Percentiles rank a stretch among this genome's conserved stretches.
phyloP scores from a whole-genome alignment of 176 grass and related monocot species.

The Aechmea fasciata region DNA sequence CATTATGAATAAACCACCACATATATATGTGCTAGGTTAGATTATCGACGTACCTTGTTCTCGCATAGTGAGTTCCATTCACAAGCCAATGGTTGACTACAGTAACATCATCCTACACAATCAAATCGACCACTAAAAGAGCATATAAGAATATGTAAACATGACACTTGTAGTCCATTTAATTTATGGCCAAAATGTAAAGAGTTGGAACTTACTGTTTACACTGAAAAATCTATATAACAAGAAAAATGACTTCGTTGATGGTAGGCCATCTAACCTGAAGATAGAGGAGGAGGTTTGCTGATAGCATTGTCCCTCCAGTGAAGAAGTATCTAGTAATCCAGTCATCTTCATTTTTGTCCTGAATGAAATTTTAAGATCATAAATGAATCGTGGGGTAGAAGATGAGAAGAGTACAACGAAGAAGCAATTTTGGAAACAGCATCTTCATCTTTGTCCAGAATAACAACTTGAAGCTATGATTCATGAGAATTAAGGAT shows the following conservation, averaged over 20 bases:
- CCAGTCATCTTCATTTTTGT: constrained; percentile 98
- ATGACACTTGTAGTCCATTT: not conserved
- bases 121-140: constrained; percentile 3
- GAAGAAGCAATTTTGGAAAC: no score
- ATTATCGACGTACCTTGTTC: constrained; percentile 58
- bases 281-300: constrained; percentile 91
- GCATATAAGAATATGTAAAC: not conserved
- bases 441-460: not conserved
- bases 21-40: no score
- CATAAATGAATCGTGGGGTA: not conserved
- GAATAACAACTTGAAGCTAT: not conserved
- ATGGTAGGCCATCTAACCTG: constrained; percentile 39
- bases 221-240: no score
- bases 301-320: constrained; percentile 89
- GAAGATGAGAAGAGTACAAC: not conserved
- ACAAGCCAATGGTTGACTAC: constrained; percentile 79
- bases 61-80: constrained; percentile 74
- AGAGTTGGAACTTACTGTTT: not conserved
- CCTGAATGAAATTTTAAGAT: constrained; percentile 34
- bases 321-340: constrained; percentile 97
- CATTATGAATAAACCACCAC: not conserved
- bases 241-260: not conserved
- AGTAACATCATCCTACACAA: constrained; percentile 67
- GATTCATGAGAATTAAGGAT: not conserved
- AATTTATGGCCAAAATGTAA: not conserved